Evolutionary conservation across 2,329 filamentous ascomycete species (phyloP).

Genomic region (Epichloe sibirici): DNA sequence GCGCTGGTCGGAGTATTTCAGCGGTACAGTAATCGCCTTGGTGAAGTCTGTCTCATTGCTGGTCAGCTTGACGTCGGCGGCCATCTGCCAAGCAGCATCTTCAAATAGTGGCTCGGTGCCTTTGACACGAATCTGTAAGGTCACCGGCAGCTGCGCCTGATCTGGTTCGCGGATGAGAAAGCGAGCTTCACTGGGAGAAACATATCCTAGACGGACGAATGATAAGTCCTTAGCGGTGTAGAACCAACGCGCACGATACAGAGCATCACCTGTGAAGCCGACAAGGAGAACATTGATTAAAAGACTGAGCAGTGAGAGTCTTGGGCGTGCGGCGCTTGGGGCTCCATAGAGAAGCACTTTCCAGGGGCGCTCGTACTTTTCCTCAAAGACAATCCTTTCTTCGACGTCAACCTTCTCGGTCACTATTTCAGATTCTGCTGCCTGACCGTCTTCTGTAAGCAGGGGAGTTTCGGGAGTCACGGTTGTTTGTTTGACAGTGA

Average conservation of each 20-base stretch:
- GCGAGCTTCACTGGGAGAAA: conserved; percentile 68
- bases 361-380: conserved; percentile 43
- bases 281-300: conserved; percentile 60
- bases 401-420: conserved; percentile 45
- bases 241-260: conserved; percentile 59
- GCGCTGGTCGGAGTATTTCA: conserved; percentile 54
- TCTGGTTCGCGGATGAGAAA: conserved; percentile 80
- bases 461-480: conserved; percentile 15
- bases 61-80: conserved; percentile 52
- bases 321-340: conserved; percentile 57
- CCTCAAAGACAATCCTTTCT: conserved; percentile 48
- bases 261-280: conserved; percentile 60
- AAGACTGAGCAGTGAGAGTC: conserved; percentile 56
- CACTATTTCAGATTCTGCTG: conserved; percentile 23
- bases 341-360: conserved; percentile 62
- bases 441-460: conserved; percentile 19
- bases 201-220: conserved; percentile 77
- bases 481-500: conserved; percentile 38
- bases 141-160: conserved; percentile 60
- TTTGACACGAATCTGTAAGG: conserved; percentile 50
- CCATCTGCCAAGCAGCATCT: conserved; percentile 51
- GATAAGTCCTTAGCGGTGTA: conserved; percentile 65
- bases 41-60: conserved; percentile 77
- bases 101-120: conserved; percentile 39
- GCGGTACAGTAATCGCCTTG: conserved; percentile 50